A percentile compares a stretch with the other conserved stretches of the same genome.
Conservation (phyloP, 768 basidiomycete species). For the Termitomyces eurrhizus region DNA sequence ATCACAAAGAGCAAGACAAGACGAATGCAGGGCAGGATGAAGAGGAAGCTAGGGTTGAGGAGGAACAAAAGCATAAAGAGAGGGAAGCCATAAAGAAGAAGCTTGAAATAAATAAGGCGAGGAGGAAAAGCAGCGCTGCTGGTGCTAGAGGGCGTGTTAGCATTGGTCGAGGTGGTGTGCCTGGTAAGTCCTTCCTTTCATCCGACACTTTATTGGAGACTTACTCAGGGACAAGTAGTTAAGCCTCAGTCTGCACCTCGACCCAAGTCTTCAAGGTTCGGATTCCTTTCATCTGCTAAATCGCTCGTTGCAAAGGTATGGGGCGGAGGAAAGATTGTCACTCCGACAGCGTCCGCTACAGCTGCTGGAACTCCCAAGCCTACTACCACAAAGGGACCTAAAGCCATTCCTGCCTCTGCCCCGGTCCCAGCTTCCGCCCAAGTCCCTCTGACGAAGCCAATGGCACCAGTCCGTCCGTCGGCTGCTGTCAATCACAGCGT, state of each 20-base stretch:
- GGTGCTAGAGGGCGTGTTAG: conserved; percentile 35
- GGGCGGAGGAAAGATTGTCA: conserved; percentile 46
- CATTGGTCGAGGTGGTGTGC: conserved; percentile 32
- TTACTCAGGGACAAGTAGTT: conserved; percentile 16
- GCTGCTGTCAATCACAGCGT: conserved; percentile 13
- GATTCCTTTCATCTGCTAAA: conserved; percentile 70
- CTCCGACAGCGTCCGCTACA: conserved; percentile 3
- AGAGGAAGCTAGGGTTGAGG: conserved; percentile 36
- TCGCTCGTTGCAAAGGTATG: conserved; percentile 70
- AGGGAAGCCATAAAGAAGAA: conserved; percentile 58
- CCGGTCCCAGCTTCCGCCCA: conserved; percentile 10
- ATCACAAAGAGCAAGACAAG: conserved; percentile 19
- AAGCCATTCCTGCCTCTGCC: conserved; percentile 18
- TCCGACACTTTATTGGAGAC: not conserved
- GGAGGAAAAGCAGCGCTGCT: conserved; percentile 62
- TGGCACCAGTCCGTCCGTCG: conserved; percentile 18
- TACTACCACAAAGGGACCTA: conserved; percentile 10
- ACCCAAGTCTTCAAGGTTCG: conserved; percentile 54
- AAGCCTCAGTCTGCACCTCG: conserved; percentile 29
- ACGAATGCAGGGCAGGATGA: conserved; percentile 30
- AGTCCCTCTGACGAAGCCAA: conserved; percentile 13
- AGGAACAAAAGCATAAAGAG: conserved; percentile 45
- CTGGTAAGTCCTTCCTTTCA: conserved; percentile 30
- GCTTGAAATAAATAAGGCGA: conserved; percentile 63
- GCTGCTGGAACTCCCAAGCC: not conserved